Percentiles rank a stretch among this genome's conserved stretches.
Evolutionary conservation across 2,329 filamentous ascomycete genomes (phyloP).

Genomic region (Mycocentrospora acerina): DNA sequence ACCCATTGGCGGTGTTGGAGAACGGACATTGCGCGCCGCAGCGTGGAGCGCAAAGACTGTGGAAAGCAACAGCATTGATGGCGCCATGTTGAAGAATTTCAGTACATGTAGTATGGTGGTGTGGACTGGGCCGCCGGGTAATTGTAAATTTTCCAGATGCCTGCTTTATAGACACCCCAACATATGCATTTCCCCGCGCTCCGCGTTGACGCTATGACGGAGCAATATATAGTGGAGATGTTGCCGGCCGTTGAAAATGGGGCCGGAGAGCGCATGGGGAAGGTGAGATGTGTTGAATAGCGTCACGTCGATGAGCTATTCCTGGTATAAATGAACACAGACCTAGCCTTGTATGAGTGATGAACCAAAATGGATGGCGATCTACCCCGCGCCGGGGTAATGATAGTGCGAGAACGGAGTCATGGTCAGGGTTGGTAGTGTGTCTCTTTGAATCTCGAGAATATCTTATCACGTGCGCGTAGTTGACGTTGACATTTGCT

Average conservation of each 20-base stretch:
- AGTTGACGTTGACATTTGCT: too few species aligned
- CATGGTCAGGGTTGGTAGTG: too few species aligned
- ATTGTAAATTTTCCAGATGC: background rate
- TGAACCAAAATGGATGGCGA: slow-evolving; percentile 1
- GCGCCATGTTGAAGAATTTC: background rate
- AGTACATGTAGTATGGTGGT: background rate
- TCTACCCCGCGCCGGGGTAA: slow-evolving; percentile 10
- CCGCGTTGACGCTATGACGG: background rate
- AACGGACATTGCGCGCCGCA: slow-evolving; percentile 20
- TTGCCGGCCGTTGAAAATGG: too few species aligned
- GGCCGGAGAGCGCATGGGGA: slow-evolving; percentile 1
- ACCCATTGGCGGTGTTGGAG: slow-evolving; percentile 39
- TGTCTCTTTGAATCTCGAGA: too few species aligned
- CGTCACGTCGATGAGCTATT: background rate
- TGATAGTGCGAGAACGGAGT: slow-evolving; percentile 1
- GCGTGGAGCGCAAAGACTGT: slow-evolving; percentile 7
- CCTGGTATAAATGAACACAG: background rate
- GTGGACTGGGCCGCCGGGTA: background rate
- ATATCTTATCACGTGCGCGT: too few species aligned
- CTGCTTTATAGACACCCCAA: background rate
- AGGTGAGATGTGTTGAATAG: background rate
- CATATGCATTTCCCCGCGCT: background rate
- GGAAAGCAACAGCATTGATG: slow-evolving; percentile 1
- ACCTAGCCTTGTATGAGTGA: background rate
- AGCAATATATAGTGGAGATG: too few species aligned